Evolutionary conservation across 2,329 filamentous ascomycete species (phyloP).

Genomic region (Cordyceps sp.): DNA sequence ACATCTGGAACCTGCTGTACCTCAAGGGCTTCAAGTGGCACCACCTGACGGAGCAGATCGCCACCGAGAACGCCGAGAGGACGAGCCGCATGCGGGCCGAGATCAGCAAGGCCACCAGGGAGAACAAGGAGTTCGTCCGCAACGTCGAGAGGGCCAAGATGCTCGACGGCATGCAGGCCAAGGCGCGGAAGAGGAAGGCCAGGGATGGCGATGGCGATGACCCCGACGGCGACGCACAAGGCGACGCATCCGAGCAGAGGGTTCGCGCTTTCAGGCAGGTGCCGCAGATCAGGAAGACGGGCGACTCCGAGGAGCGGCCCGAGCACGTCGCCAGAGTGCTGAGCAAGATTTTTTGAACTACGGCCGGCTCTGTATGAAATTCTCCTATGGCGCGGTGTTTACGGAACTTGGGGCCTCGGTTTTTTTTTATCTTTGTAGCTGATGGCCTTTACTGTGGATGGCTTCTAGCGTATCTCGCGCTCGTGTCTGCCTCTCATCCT

Average conservation of each 20-base stretch:
- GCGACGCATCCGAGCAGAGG: constrained; percentile 7
- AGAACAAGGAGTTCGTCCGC: constrained; percentile 67
- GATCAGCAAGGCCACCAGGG: constrained; percentile 56
- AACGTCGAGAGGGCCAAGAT: constrained; percentile 72
- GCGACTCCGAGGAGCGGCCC: constrained; percentile 26
- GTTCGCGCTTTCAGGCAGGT: constrained; percentile 49
- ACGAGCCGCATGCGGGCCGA: constrained; percentile 61
- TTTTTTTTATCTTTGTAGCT: too few species aligned
- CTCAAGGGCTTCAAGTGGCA: constrained; percentile 74
- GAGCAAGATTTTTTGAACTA: constrained; percentile 52
- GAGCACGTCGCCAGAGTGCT: constrained; percentile 42
- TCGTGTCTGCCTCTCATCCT: too few species aligned
- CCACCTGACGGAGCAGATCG: constrained; percentile 59
- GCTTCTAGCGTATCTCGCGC: too few species aligned
- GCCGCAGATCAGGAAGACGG: constrained; percentile 34
- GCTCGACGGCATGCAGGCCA: constrained; percentile 54
- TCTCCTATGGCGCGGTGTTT: too few species aligned
- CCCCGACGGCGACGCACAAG: constrained; percentile 8
- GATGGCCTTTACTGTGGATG: too few species aligned
- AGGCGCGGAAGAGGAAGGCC: constrained; percentile 24
- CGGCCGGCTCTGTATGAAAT: too few species aligned
- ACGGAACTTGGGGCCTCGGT: too few species aligned
- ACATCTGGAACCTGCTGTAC: constrained; percentile 74
- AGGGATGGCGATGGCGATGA: background rate
- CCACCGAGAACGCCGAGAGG: constrained; percentile 66